These are phyloP conservation scores for Monosporozyma yasuniensis DNA, from an alignment of 805 yeast species.

Conservation along the genomic window DNA sequence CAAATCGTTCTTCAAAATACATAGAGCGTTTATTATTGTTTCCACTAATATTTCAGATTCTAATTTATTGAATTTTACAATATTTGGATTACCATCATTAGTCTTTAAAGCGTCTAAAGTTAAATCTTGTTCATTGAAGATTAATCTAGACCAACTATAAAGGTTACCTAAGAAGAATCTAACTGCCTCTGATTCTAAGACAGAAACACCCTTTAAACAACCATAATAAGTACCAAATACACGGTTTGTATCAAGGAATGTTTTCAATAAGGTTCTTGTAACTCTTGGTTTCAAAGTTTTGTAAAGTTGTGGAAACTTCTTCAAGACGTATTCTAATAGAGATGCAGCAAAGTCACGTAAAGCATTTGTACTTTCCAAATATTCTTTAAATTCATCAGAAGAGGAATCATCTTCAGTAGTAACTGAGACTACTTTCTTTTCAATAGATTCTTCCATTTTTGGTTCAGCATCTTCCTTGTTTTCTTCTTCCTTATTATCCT, in stretches of 20 bases:
- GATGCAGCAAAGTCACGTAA: slow-evolving; percentile 86
- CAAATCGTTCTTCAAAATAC: slow-evolving; percentile 35
- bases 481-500: not conserved
- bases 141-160: slow-evolving; percentile 64
- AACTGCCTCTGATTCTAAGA: slow-evolving; percentile 80
- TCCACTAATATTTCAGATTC: slow-evolving; percentile 44
- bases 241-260: slow-evolving; percentile 74
- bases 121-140: slow-evolving; percentile 34
- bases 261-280: slow-evolving; percentile 84
- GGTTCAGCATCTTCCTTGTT: not conserved
- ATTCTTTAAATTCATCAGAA: slow-evolving; percentile 21
- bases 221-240: slow-evolving; percentile 91
- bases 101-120: slow-evolving; percentile 16
- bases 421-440: not conserved
- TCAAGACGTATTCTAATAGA: slow-evolving; percentile 67
- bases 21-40: slow-evolving; percentile 47
- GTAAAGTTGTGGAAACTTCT: slow-evolving; percentile 73
- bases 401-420: slow-evolving; percentile 9
- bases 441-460: not conserved
- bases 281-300: slow-evolving; percentile 87
- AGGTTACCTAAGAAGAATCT: slow-evolving; percentile 80
- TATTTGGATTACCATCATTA: slow-evolving; percentile 6
- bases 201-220: slow-evolving; percentile 73
- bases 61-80: slow-evolving; percentile 30
- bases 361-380: slow-evolving; percentile 39